Base-by-base conservation (phyloP, 129 eudicot genomes). In the Saussurea involucrata region DNA sequence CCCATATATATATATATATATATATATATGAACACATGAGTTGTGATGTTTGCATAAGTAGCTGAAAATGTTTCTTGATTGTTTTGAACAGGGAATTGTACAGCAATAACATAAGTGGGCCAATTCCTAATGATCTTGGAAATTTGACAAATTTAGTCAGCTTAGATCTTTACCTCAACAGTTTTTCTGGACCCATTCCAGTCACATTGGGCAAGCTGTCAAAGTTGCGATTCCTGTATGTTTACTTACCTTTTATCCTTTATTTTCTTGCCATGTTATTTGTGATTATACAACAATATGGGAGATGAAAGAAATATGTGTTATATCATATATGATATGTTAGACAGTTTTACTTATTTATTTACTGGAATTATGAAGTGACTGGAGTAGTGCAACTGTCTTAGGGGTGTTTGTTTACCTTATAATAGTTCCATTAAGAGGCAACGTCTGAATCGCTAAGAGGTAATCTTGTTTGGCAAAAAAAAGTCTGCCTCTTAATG, bases 161-260 rank as follows among this genome's bases (percentile, higher is more conserved):
- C 87, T 88, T 93, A 89, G 98, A 93, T 81, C 90, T 93, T 71
- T 93, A 90, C 85, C 83, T 90, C 83, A 93, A 93, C 88, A 84
- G 87, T 69, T 90, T 93, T 63, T 67, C 79, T 53, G 98, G 98
- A 53, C 92, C 95, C 64, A 93, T 93, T 68, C 98, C 98, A 0
- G 97, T 78, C 77, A 72, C 92, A 11, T 69, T 93, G 72, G 98
- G 98, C 78, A 93, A 84, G 75, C 84, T 90, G 17, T 82, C 90
- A 1, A 93, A 90, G 69, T 53, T 93, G 83, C 86, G 97, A 27
- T 90, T 90, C 83, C 86, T 93, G 97, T 93, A 74, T 40, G 92
- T 86, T 74, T 33, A 55, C 81, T 74, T 49, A 66, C 71, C 24
- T 74, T 8, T 36, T 36, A 8, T 36, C 44, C 24, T 18, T 37